Evolutionary conservation across 805 yeast species (phyloP), one percentile per base, ranked within the genome.

Genomic region (Wickerhamiella vanderwaltii): DNA sequence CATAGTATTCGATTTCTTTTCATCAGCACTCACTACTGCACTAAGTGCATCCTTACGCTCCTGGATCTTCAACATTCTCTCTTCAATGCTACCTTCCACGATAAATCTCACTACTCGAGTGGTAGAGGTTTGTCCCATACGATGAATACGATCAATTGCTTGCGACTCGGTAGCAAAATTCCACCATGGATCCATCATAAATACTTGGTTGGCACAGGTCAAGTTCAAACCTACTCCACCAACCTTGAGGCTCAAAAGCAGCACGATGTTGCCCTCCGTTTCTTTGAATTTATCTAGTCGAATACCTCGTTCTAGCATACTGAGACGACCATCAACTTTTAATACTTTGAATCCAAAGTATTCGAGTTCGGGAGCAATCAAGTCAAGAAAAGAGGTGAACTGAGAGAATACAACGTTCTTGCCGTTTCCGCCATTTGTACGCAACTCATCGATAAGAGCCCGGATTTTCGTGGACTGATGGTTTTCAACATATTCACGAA

Each of bases 171-270:
- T 75, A 37, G 94, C 83, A 35, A 84, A 93, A 23, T 91, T 82
- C 96, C 96, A 87, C 91, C 95, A 87, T 0, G 96, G 95, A 54
- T 87, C 96, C 84, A 88, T 79, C 72, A 87, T 69, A 51, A 77
- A 85, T 2, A 93, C 96, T 26, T 73, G 69, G 0, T 83, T 79
- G 0, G 96, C 94, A 39, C 78, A 74, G 0, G 94, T 87, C 46
- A 87, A 63, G 54, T 87, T 87, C 47, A 87, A 65, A 0, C 96
- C 96, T 9, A 86, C 95, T 6, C 96, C 96, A 18, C 96, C 96
- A 0, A 95, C 94, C 58, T 85, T 87, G 47, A 86, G 62, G 6
- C 94, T 80, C 15, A 87, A 57, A 17, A 87, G 62, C 9, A 87
- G 56, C 1, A 87, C 69, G 2, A 61, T 54, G 35, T 62, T 62